Base-by-base conservation (phyloP, 805 yeast genomes). In the Lipomyces orientalis region DNA sequence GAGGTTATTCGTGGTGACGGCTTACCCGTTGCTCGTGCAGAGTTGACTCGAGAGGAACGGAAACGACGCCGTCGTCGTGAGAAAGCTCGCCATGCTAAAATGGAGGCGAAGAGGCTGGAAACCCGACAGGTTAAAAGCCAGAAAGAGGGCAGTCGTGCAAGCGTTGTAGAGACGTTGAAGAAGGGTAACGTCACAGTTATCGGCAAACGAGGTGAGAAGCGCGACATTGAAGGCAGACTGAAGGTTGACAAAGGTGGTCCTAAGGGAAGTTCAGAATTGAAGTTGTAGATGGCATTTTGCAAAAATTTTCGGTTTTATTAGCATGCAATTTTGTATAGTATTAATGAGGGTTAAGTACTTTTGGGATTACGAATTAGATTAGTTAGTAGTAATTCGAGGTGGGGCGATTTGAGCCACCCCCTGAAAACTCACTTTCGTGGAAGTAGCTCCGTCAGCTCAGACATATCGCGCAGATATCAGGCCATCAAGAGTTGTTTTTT, bases 51-150 rank as follows among this genome's bases (percentile, higher is more conserved):
- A 70, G 97, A 90, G 58, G 97, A 93, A 69, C 90, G 90, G 76
- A 93, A 90, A 76, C 87, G 97, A 77, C 81, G 92, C 75, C 88
- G 97, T 82, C 84, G 97, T 77, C 90, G 97, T 33, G 87, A 86
- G 75, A 93, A 94, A 86, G 86, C 96, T 78, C 89, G 87, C 83
- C 88, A 86, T 79, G 82, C 91, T 25, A 88, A 87, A 77, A 83
- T 79, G 73, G 79, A 81, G 67, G 71, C 68, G 16, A 79, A 80
- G 59, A 68, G 75, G 62, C 74, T 76, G 69, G 80, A 74, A 76
- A 77, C 64, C 72, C 78, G 70, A 19, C 75, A 75, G 55, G 75
- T 78, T 33, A 71, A 78, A 67, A 78, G 79, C 4, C 82, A 81
- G 71, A 82, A 83, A 76, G 85, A 85, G 73, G 86, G 84, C 65